Base-by-base conservation (phyloP, 768 basidiomycete genomes). In the Lactifluus echinatus region DNA sequence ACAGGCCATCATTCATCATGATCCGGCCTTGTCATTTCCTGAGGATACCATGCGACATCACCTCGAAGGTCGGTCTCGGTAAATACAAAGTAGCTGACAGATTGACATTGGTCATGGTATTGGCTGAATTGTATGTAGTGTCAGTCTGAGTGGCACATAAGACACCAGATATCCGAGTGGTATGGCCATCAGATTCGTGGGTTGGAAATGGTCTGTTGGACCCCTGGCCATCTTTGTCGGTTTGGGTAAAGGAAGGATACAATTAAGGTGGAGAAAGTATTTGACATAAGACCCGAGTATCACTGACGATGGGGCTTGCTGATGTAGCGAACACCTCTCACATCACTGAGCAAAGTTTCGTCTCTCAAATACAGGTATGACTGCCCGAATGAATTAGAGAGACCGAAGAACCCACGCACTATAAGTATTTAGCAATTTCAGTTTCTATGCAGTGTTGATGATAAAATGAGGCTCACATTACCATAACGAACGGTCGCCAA, bases 401-500 rank as follows among this genome's bases (percentile, higher is more conserved):
- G 31, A 31, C 31, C 8, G 17, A 4, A 37, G 15, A 8, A 36
- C 11, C 4, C 39, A 40, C 39, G 39, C 19, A 23, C 3, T 8
- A 11, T 45, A 26, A n/a, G 14, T 43, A 7, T 40, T 40, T 40
- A 40, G 23, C 21, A 26, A 26, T 6, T 5, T 45, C 44, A 28
- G 14, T 45, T 28, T 17, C 26, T 8, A n/a, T 28, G 42, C n/a
- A 23, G 51, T 42, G 19, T 19, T 31, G 21, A 39, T 15, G 12
- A 19, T 43, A n/a, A 33, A 23, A n/a, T n/a, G 15, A 24, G 23
- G 17, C 15, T 4, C 28, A 19, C 11, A 37, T 56, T 48, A 73
- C 74, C 72, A 73, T 10, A 61, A 62, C 10, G 66, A 56, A 56
- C 60, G 55, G 26, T 63, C 54, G 8, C 65, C 66, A 66, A 91